These are phyloP conservation scores for Themeda triandra DNA, from an alignment of 176 grass and related monocot species.

Conservation along the genomic window DNA sequence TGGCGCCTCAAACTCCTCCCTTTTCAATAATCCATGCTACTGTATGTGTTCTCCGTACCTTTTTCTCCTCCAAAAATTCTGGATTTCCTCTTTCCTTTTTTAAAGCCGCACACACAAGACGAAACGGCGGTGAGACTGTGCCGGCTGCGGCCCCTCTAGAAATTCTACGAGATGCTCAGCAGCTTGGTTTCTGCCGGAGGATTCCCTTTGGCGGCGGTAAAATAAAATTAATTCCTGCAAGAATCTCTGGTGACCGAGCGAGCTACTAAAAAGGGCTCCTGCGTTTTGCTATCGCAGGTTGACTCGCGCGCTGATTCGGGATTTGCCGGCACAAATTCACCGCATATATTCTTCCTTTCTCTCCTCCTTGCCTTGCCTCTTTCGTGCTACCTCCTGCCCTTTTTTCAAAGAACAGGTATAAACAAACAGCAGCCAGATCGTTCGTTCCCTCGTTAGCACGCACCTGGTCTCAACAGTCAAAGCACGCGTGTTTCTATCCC, in stretches of 20 bases:
- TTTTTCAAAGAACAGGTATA: background rate
- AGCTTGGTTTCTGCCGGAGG: background rate
- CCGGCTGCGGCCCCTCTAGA: background rate
- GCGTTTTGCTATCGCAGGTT: slow-evolving; percentile 19
- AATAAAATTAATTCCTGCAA: background rate
- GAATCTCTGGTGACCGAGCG: slow-evolving; percentile 12
- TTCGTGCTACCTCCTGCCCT: background rate
- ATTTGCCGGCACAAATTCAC: slow-evolving; percentile 29
- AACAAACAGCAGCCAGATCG: background rate
- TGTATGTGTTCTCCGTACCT: background rate
- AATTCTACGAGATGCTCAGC: background rate
- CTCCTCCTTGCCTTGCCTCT: background rate
- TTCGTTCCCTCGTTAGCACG: no score
- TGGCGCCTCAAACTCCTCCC: background rate
- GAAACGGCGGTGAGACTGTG: background rate
- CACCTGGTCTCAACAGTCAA: background rate
- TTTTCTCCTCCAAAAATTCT: background rate
- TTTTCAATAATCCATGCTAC: background rate
- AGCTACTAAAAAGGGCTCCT: slow-evolving; percentile 6
- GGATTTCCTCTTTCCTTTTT: background rate
- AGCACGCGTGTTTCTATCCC: slow-evolving; percentile 18
- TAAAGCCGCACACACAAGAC: background rate
- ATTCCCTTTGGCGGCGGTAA: background rate
- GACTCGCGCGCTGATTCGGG: slow-evolving; percentile 25
- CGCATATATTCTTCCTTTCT: slow-evolving; percentile 1